Conservation (phyloP, 1,284 basidiomycete species). For the Pulchroboletus neoregius region DNA sequence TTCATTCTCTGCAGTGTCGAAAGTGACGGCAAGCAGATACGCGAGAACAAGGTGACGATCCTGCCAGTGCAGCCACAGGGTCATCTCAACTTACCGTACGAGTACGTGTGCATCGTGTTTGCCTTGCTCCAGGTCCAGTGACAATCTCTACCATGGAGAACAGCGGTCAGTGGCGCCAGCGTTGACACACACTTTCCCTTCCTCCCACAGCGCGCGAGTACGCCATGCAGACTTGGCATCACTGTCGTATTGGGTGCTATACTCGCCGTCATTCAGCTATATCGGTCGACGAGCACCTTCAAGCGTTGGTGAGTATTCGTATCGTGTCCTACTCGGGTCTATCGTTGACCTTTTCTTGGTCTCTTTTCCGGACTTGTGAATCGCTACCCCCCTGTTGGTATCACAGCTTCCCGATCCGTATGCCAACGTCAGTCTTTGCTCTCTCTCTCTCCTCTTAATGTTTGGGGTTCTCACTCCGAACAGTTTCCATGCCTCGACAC, state of each 20-base stretch:
- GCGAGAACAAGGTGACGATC: background rate
- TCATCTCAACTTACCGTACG: too few species aligned
- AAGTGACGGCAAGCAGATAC: background rate
- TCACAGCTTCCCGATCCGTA: slow-evolving; percentile 18
- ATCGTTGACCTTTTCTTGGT: background rate
- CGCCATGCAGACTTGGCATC: slow-evolving; percentile 15
- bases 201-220: background rate
- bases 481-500: slow-evolving; percentile 15
- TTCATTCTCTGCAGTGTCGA: too few species aligned
- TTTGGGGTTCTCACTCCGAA: background rate
- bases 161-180: background rate
- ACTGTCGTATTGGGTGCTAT: background rate
- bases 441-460: too few species aligned
- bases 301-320: slow-evolving; percentile 9
- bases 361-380: background rate
- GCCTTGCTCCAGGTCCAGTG: background rate
- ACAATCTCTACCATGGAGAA: background rate
- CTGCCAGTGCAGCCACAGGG: background rate
- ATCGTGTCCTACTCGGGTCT: background rate
- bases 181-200: background rate
- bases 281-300: slow-evolving; percentile 13
- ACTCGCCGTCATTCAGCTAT: slow-evolving; percentile 8
- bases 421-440: slow-evolving; percentile 10
- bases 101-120: slow-evolving; percentile 2
- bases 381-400: too few species aligned